Base-by-base conservation (phyloP, 148 eudicot genomes). In the Oxyria digyna region DNA sequence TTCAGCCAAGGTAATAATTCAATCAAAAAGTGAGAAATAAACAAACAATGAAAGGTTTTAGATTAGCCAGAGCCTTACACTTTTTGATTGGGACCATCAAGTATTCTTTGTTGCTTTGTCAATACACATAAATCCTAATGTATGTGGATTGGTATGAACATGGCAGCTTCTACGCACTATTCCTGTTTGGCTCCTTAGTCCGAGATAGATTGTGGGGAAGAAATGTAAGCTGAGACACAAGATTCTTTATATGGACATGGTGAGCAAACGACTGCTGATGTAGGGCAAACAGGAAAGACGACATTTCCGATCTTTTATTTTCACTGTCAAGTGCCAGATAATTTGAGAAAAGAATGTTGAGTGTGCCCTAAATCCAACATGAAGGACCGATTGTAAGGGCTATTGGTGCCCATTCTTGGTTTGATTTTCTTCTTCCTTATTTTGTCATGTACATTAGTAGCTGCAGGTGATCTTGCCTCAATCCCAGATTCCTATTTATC, bases 121-220 rank as follows among this genome's bases (percentile, higher is more conserved):
- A 31, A 4, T 15, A 27, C 37, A 21, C 7, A 24, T 26, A 24
- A 10, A 29, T 3, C 32, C 62, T 24, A 26, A 55, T 46, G n/a
- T n/a, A n/a, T n/a, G n/a, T 59, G n/a, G n/a, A 15, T 27, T 59
- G 65, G 6, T 31, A 13, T 59, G 14, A 31, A 29, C 18, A 6
- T 59, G 6, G n/a, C 65, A 59, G 65, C 65, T 59, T 59, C 65
- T 59, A 35, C 3, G 17, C 65, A n/a, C n/a, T n/a, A n/a, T n/a
- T n/a, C n/a, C n/a, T n/a, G n/a, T 59, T 59, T 59, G 65, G 64
- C 35, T 59, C 10, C 37, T 13, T 59, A 59, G 38, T 31, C 65
- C 18, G 18, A 59, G 65, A 59, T 18, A 59, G 65, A n/a, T 13
- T 17, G 8, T 14, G 18, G 15, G 13, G 65, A 29, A 31, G 37